Conservation (phyloP, 805 yeast species). For the Monosporozyma servazzii region DNA sequence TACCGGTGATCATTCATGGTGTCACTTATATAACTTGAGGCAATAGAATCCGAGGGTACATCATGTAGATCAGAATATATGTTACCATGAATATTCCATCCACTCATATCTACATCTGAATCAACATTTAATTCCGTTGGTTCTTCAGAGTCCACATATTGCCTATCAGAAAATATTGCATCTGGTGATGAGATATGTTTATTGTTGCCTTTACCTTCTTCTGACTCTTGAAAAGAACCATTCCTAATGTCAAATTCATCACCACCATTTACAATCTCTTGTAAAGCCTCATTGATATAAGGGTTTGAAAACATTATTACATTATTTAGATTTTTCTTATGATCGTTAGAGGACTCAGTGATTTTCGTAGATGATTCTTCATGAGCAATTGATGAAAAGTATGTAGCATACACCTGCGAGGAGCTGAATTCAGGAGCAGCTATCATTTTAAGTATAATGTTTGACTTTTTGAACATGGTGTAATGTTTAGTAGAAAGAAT, state of each 20-base stretch:
- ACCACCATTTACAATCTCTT: constrained; percentile 21
- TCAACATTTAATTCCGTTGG: background rate
- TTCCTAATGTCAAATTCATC: constrained; percentile 2
- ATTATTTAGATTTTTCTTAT: background rate
- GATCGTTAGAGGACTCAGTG: constrained; percentile 9
- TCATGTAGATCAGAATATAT: background rate
- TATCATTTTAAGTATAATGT: constrained; percentile 42
- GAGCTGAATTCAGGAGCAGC: constrained; percentile 34
- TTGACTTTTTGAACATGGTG: constrained; percentile 53
- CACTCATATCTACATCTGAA: background rate
- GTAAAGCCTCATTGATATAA: constrained; percentile 29
- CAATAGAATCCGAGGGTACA: background rate
- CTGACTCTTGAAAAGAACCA: constrained; percentile 3
- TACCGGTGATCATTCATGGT: background rate
- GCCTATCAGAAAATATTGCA: background rate
- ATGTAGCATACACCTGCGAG: constrained; percentile 19
- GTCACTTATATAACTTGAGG: background rate
- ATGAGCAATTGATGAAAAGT: constrained; percentile 8
- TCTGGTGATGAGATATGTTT: background rate
- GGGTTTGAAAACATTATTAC: constrained; percentile 17
- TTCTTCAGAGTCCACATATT: background rate
- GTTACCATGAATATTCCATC: background rate
- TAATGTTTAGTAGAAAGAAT: constrained; percentile 47
- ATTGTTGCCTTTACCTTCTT: constrained; percentile 7
- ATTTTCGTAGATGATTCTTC: constrained; percentile 10